phyloP scores from a whole-genome alignment of 192 early-diverging fungal species.

The Kickxella alabastrina region DNA sequence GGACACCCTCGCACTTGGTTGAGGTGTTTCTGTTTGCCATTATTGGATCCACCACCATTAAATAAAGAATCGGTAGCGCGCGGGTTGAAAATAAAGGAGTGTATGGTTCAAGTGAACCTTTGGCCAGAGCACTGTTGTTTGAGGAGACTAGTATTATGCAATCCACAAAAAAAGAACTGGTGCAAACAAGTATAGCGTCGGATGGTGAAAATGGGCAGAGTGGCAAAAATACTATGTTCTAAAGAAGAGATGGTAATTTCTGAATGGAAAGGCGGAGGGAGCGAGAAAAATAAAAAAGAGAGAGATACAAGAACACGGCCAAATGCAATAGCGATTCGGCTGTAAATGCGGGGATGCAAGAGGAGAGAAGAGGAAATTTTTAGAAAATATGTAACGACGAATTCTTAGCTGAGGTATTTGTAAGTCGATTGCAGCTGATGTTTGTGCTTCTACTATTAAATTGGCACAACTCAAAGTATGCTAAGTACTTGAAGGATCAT shows the following conservation, averaged over 20 bases:
- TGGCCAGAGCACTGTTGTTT: too few species aligned
- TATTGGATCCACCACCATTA: too few species aligned
- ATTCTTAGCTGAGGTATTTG: neutral
- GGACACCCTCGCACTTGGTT: constrained; percentile 39
- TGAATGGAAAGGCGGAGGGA: too few species aligned
- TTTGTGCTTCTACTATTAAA: neutral
- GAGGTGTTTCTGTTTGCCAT: constrained; percentile 42
- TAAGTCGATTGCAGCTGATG: neutral
- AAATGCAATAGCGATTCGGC: neutral
- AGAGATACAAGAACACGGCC: neutral
- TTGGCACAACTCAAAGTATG: constrained; percentile 2
- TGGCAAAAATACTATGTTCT: too few species aligned
- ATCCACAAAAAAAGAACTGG: too few species aligned
- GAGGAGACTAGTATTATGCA: too few species aligned
- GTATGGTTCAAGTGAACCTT: too few species aligned
- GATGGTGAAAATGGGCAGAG: too few species aligned
- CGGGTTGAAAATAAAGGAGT: too few species aligned
- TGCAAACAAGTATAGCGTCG: too few species aligned
- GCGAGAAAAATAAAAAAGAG: neutral
- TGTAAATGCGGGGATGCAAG: neutral
- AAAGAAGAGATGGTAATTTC: too few species aligned
- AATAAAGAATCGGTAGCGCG: too few species aligned
- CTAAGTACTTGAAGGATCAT: neutral
- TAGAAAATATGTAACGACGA: neutral
- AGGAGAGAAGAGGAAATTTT: neutral